A percentile compares a stretch with the other conserved stretches of the same genome.
phyloP scores from a whole-genome alignment of 2,329 filamentous ascomycete species.

The Epichloe hybrida region DNA sequence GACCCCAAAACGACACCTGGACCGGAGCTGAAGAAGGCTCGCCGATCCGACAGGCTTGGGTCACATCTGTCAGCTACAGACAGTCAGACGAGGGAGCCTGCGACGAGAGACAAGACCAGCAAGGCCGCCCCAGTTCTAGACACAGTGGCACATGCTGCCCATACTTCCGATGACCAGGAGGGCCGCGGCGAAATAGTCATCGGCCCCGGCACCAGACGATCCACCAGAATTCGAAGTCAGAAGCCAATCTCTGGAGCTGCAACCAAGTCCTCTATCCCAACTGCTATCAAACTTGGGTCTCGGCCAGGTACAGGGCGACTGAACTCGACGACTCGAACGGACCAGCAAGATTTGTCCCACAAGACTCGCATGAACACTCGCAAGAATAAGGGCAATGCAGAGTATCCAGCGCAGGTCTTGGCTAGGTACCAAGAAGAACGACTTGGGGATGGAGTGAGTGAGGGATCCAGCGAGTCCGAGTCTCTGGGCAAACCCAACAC shows the following conservation, averaged over 20 bases:
- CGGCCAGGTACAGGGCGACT: constrained; percentile 10
- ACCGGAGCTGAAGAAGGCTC: constrained; percentile 13
- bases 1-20: constrained; percentile 11
- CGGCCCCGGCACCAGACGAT: constrained; percentile 15
- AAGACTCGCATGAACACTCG: constrained; percentile 23
- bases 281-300: constrained; percentile 19
- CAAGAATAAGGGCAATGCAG: constrained; percentile 22
- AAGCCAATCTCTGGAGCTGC: constrained; percentile 3
- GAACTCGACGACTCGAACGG: constrained; percentile 10
- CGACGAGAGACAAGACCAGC: not conserved
- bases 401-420: constrained; percentile 21
- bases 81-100: not conserved
- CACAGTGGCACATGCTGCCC: not conserved
- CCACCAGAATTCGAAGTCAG: constrained; percentile 19
- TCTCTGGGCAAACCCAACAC: constrained; percentile 4
- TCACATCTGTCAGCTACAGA: not conserved
- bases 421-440: constrained; percentile 16
- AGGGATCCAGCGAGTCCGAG: not conserved
- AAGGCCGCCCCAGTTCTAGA: not conserved
- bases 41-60: constrained; percentile 8
- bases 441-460: constrained; percentile 8
- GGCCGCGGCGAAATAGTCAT: constrained; percentile 9
- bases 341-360: constrained; percentile 19
- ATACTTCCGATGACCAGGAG: constrained; percentile 1
- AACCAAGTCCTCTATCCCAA: constrained; percentile 21